Evolutionary conservation across 768 basidiomycete genomes (phyloP), one percentile per base, ranked within the genome.

Genomic region (Kwoniella sp.): DNA sequence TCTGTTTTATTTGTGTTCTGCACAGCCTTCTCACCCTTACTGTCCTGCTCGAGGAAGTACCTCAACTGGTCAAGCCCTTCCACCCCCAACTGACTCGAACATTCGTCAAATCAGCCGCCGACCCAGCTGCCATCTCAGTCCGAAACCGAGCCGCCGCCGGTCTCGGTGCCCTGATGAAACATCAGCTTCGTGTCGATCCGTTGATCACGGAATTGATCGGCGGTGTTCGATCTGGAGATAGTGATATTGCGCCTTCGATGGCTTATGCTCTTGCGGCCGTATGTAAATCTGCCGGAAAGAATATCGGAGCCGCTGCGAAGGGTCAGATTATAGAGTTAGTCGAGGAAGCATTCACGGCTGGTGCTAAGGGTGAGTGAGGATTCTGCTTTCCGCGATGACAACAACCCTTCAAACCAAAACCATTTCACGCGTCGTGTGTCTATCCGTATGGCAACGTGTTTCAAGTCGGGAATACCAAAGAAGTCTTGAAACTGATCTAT

Each of bases 41-140:
- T 0, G 86, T 88, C 22, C 91, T 97, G 86, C 83, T 98, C 47
- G 87, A 88, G 67, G 85, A 86, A 49, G 93, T 96, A 24, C 93
- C 94, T 0, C 82, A 84, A 2, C 90, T 95, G 69, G 92, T 98
- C 70, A 91, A 90, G 79, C 95, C 95, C 2, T 98, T 98, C 88
- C 97, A 97, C 85, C 96, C 95, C 1, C 96, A 98, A 73, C 82
- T 98, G 33, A 95, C 97, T 73, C 86, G 94, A 33, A 97, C 93
- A 0, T 97, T 98, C 73, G 90, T 96, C 77, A 98, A 98, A 82
- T 90, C 92, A 48, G 85, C 89, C 1, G 86, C 88, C 60, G 94
- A 98, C 77, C 80, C 88, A 8, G 84, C 88, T 1, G 91, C 90
- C 66, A 82, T 85, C 0, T 85, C 86, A 17, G 91, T 98, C 25